Percentiles rank a stretch among this genome's conserved stretches.
Conservation (phyloP, 225 moss, liverwort and hornwort species). For the Sphagnum tenellum region DNA sequence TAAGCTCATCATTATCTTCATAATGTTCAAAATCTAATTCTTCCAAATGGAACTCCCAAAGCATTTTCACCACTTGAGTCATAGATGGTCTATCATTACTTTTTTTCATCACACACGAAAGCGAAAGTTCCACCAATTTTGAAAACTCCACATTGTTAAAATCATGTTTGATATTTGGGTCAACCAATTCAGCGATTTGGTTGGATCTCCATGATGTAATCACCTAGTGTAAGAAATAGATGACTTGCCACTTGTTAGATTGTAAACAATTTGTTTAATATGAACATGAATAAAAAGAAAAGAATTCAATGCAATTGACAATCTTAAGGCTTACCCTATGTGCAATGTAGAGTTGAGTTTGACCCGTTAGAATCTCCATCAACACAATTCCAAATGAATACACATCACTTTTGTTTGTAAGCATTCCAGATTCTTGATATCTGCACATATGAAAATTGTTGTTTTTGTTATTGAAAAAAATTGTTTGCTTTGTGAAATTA, state of each 20-base stretch:
- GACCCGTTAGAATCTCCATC: conserved; percentile 36
- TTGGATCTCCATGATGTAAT: conserved; percentile 12
- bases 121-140: conserved; percentile 25
- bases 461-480: background rate
- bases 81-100: conserved; percentile 34
- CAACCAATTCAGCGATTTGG: conserved; percentile 16
- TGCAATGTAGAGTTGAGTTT: conserved; percentile 4
- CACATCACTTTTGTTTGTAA: conserved; percentile 51
- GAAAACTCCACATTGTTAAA: conserved; percentile 15
- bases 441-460: conserved; percentile 11
- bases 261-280: background rate
- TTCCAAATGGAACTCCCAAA: conserved; percentile 32
- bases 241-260: background rate
- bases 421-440: conserved; percentile 22
- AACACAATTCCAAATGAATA: conserved; percentile 48
- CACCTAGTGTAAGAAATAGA: conserved; percentile 12
- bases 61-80: conserved; percentile 36
- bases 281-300: background rate
- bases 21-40: conserved; percentile 1
- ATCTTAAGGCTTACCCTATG: conserved; percentile 8
- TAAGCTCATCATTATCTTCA: too few species aligned
- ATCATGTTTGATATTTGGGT: conserved; percentile 14
- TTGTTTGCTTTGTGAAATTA: background rate
- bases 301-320: background rate
- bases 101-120: conserved; percentile 26